phyloP scores from a whole-genome alignment of 176 grass and related monocot genomes.

The Aegilops sharonensis region DNA sequence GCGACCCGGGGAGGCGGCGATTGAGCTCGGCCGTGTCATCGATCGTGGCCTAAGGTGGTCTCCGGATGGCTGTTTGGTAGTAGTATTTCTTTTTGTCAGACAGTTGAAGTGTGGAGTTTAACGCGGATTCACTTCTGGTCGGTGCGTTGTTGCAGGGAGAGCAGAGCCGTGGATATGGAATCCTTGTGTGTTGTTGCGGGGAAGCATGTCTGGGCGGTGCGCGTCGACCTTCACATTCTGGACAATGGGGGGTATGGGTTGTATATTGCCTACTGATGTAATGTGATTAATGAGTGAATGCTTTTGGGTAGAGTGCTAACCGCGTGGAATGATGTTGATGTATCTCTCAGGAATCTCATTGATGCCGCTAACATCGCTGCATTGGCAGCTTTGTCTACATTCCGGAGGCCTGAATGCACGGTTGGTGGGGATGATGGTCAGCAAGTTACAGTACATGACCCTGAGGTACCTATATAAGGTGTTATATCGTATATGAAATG shows the following conservation, averaged over 20 bases:
- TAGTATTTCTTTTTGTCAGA: neutral
- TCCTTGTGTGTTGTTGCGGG: slow-evolving; percentile 87
- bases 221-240: slow-evolving; percentile 92
- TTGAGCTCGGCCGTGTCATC: slow-evolving; percentile 85
- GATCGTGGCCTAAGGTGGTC: slow-evolving; percentile 83
- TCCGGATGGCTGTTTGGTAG: neutral
- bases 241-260: slow-evolving; percentile 93
- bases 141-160: slow-evolving; percentile 56
- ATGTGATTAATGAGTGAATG: neutral
- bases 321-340: neutral
- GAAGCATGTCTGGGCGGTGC: slow-evolving; percentile 88
- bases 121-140: neutral
- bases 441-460: slow-evolving; percentile 76
- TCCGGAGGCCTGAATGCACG: slow-evolving; percentile 81
- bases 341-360: slow-evolving; percentile 72
- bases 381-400: slow-evolving; percentile 81
- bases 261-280: neutral
- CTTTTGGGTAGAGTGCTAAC: neutral
- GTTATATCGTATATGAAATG: neutral
- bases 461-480: slow-evolving; percentile 50
- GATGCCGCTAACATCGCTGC: slow-evolving; percentile 93
- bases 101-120: neutral
- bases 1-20: slow-evolving; percentile 68
- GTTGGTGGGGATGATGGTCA: slow-evolving; percentile 77
- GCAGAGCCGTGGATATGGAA: slow-evolving; percentile 94